Base-by-base conservation (phyloP, 1,139 yeast species). In the Blastobotrys elegans region DNA sequence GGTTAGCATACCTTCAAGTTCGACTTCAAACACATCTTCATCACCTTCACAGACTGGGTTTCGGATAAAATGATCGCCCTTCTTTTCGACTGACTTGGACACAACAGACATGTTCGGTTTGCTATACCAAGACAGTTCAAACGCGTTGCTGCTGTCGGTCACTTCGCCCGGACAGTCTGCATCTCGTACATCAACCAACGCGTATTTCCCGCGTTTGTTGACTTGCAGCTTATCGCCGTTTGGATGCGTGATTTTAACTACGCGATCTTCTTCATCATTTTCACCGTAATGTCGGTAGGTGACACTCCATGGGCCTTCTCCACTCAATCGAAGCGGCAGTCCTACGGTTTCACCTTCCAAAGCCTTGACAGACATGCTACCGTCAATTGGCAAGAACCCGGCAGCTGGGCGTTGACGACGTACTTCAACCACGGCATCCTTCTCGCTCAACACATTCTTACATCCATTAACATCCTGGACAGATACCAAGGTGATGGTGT, bases 401-500 rank as follows among this genome's bases (percentile, higher is more conserved):
- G 76, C 80, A 4, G 71, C 64, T 2, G 96, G 95, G 4, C 82
- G 68, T 52, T 81, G 86, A 45, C 81, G 70, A 56, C 89, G 75
- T 1, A 89, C 89, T 26, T 73, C 71, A 16, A 89, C 70, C 26
- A 68, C 73, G 18, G 84, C 79, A 49, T 77, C 82, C 34, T 79
- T 77, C 31, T 75, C 77, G 30, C 73, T 73, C 48, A 83, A 67
- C n/a, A 79, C 79, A 11, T 86, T 89, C 14, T 76, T 71, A 67
- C 99, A 92, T 1, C 82, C 80, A 26, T 84, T 77, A 11, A 78
- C 75, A 62, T 94, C 98, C 32, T 73, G 74, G 3, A 87, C 77
- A 11, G 85, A 76, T 1, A 78, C 75, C 50, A 94, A 63, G 1
- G 79, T 70, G 1, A 92, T 66, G 14, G 77, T 74, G 61, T 80